phyloP scores from a whole-genome alignment of 805 yeast genomes.

The Kluyveromyces siamensis region DNA sequence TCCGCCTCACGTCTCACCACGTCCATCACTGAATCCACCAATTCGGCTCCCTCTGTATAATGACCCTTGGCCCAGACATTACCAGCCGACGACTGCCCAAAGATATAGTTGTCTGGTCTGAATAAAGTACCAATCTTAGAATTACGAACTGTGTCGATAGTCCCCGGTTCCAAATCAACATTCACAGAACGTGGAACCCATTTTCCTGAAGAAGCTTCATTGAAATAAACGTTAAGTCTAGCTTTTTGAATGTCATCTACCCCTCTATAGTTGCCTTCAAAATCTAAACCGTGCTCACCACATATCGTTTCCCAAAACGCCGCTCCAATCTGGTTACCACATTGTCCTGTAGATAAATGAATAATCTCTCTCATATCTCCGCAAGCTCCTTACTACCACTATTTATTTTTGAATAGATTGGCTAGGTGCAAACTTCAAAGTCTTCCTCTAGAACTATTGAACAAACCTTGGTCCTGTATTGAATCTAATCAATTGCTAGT shows the following conservation, averaged over 20 bases:
- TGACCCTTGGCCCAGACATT: conserved; percentile 97
- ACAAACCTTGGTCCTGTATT: background rate
- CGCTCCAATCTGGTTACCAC: conserved; percentile 98
- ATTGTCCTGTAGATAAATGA: conserved; percentile 95
- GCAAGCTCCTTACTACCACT: background rate
- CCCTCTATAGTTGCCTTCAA: conserved; percentile 65
- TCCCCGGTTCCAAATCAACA: conserved; percentile 91
- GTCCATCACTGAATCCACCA: conserved; percentile 82
- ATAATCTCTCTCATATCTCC: conserved; percentile 38
- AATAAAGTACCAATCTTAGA: conserved; percentile 78
- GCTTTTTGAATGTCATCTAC: conserved; percentile 41
- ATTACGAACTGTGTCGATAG: conserved; percentile 75
- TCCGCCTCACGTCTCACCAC: conserved; percentile 91
- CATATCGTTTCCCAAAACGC: conserved; percentile 91
- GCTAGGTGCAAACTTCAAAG: background rate
- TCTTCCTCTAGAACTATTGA: background rate
- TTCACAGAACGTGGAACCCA: conserved; percentile 91
- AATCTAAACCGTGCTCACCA: conserved; percentile 77
- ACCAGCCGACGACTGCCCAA: conserved; percentile 89
- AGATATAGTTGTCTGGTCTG: conserved; percentile 86
- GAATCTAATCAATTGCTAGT: background rate
- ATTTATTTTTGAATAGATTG: background rate
- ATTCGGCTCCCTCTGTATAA: conserved; percentile 94
- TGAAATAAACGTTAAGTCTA: conserved; percentile 75
- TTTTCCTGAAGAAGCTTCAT: conserved; percentile 79